Percentiles rank a stretch among this genome's conserved stretches.
These are phyloP conservation scores for Zygnema circumcarinatum DNA, from an alignment of 139 green algal genomes.

Conservation along the genomic window DNA sequence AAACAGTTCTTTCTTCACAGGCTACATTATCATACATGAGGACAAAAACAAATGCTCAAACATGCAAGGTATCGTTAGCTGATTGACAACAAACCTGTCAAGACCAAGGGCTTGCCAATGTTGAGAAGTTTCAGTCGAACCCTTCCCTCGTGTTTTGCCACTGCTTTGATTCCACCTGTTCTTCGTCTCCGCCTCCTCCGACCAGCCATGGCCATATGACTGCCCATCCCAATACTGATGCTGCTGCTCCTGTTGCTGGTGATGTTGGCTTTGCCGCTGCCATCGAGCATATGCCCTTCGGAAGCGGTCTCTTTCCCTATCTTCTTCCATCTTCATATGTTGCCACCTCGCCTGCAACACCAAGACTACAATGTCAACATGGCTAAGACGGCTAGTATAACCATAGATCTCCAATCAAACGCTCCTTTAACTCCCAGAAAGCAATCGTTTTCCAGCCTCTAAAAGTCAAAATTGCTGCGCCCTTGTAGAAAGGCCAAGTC, in stretches of 20 bases:
- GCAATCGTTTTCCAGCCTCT: no score
- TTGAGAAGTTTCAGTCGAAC: background rate
- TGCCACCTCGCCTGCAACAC: background rate
- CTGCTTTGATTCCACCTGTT: background rate
- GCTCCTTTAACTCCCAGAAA: no score
- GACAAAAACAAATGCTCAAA: no score
- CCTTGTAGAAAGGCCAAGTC: no score
- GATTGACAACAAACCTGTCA: slow-evolving; percentile 35
- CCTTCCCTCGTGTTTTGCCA: background rate
- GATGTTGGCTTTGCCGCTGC: background rate
- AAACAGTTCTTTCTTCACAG: no score
- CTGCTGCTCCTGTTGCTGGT: slow-evolving; percentile 9
- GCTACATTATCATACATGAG: no score
- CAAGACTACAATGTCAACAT: no score
- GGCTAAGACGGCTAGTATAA: no score
- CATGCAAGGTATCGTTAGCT: no score
- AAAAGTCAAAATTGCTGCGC: no score
- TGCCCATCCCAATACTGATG: slow-evolving; percentile 17
- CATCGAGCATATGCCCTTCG: background rate
- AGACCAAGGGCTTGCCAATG: slow-evolving; percentile 30
- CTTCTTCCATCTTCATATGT: slow-evolving; percentile 5
- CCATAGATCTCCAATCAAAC: no score
- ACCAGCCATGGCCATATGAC: background rate
- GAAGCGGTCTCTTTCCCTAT: background rate
- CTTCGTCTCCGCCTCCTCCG: background rate